Percentiles rank a stretch among this genome's conserved stretches.
phyloP scores from a whole-genome alignment of 2,329 filamentous ascomycete genomes.

The Pyrenochaeta sp. region DNA sequence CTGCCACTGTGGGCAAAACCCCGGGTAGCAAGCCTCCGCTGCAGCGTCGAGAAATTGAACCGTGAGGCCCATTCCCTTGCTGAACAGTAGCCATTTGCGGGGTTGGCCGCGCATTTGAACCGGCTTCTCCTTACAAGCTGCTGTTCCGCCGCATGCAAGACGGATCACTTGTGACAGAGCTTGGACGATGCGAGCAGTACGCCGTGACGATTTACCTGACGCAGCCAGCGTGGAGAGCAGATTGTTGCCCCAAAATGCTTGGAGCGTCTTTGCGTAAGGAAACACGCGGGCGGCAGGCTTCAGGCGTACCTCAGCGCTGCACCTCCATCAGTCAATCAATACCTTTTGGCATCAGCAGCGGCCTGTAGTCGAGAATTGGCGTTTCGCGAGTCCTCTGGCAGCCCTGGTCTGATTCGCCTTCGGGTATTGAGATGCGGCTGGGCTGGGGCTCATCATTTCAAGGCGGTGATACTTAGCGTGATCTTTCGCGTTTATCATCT shows the following conservation, averaged over 20 bases:
- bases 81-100: slow-evolving; percentile 37
- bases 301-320: slow-evolving; percentile 19
- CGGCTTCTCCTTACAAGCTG: slow-evolving; percentile 27
- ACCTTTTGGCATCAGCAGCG: slow-evolving; percentile 22
- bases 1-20: slow-evolving; percentile 18
- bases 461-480: slow-evolving; percentile 30
- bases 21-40: slow-evolving; percentile 21
- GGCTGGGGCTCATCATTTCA: slow-evolving; percentile 26
- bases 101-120: slow-evolving; percentile 33
- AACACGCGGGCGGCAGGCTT: slow-evolving; percentile 16
- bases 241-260: slow-evolving; percentile 20
- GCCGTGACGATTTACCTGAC: slow-evolving; percentile 25
- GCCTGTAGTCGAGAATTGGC: slow-evolving; percentile 22
- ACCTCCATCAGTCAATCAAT: too few species aligned
- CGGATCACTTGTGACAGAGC: slow-evolving; percentile 25
- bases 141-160: slow-evolving; percentile 35
- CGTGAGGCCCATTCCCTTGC: slow-evolving; percentile 38
- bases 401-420: slow-evolving; percentile 30
- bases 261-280: slow-evolving; percentile 25
- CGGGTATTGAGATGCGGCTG: slow-evolving; percentile 34
- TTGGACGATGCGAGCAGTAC: slow-evolving; percentile 28
- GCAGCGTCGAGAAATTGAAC: slow-evolving; percentile 31
- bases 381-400: slow-evolving; percentile 26
- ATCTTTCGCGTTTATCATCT: slow-evolving; percentile 31
- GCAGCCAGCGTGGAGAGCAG: slow-evolving; percentile 26